Conservation (phyloP, 805 yeast species). For the Jamesozyma hellenica region DNA sequence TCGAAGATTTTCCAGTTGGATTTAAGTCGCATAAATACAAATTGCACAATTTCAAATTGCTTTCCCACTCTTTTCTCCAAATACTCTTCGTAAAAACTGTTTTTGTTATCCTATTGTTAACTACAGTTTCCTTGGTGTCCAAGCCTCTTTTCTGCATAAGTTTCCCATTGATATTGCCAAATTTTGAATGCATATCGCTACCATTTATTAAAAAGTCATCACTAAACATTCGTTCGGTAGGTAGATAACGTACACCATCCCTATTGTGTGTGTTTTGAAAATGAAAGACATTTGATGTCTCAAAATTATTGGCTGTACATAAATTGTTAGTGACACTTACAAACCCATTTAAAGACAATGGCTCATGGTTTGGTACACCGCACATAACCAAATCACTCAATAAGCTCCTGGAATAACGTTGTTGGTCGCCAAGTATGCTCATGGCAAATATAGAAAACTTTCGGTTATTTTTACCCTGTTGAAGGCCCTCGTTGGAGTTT, state of each 20-base stretch:
- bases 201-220: background rate
- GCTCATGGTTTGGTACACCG: conserved; percentile 16
- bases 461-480: conserved; percentile 8
- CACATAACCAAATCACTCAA: conserved; percentile 12
- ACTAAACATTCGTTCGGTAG: conserved; percentile 3
- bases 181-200: background rate
- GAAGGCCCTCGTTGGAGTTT: background rate
- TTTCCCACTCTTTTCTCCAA: conserved; percentile 4
- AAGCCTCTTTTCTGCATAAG: no score
- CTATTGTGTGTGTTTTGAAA: conserved; percentile 20
- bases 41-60: background rate
- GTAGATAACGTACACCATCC: conserved; percentile 11
- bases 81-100: background rate
- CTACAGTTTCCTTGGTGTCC: no score
- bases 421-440: conserved; percentile 5
- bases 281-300: conserved; percentile 14
- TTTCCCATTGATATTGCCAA: no score
- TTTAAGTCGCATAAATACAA: background rate
- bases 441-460: conserved; percentile 9
- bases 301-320: conserved; percentile 21
- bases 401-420: conserved; percentile 4
- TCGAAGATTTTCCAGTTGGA: background rate
- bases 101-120: background rate
- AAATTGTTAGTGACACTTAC: conserved; percentile 25
- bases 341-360: conserved; percentile 9